Base-by-base conservation (phyloP, 2,329 filamentous ascomycete species). In the Aureobasidium sp. region DNA sequence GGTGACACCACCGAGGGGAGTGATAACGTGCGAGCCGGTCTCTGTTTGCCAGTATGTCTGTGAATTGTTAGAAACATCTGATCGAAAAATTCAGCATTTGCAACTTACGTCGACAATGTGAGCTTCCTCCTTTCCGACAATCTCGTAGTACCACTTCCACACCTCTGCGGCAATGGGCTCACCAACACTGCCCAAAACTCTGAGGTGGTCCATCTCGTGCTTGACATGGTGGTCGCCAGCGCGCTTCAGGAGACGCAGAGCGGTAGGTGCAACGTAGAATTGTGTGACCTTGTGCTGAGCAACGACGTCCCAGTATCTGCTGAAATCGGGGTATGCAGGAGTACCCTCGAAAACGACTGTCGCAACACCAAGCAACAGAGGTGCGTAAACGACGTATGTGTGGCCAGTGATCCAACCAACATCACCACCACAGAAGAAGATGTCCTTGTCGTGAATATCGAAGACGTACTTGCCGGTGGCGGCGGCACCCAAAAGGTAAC, bases 11-110 rank as follows among this genome's bases (percentile, higher is more conserved):
- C 89, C 92, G 63, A 99, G 81, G 21, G 94, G 94, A 5, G 91
- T 90, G 74, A 99, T 97, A 70, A 96, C 91, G 76, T 99, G 87
- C 65, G 90, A 97, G 61, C 94, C 94, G 2, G 94, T 99, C 81
- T 99, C 94, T 59, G 94, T 99, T 84, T 99, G 94, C 94, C 94
- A 99, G 83, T 99, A 99, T 59, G 94, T 99, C 91, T 96, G 72
- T 58, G 63, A 21, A n/a, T 32, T 48, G 37, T 64, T 39, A 61
- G 51, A 36, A 32, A 5, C 29, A 16, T 30, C 7, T 14, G 3
- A 9, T 30, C 8, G 21, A 2, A 10, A 21, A 25, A 50, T 3
- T 13, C n/a, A 25, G 9, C 9, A 2, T 29, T 5, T 39, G 6
- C 27, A 25, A 84, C 91, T 83, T 80, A 96, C 91, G 75, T 99